A percentile compares a stretch with the other conserved stretches of the same genome.
Evolutionary conservation across 257 asterid species (phyloP).

Genomic region (Coffea canephora): DNA sequence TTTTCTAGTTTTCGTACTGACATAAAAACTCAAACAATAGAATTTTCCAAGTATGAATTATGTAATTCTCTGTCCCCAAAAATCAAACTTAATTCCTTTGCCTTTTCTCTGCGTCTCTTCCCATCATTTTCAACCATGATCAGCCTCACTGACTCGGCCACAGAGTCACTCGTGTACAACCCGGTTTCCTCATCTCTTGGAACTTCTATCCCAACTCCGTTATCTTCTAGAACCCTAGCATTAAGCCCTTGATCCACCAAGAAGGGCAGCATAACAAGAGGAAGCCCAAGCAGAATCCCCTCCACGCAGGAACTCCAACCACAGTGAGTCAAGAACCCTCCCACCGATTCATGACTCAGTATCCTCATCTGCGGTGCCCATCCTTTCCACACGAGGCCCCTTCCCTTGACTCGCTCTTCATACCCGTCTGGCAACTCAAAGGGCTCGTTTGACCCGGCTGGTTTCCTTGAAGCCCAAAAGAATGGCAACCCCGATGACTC

Average conservation of each 20-base stretch:
- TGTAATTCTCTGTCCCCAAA: slow-evolving; percentile 21
- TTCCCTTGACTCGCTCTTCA: slow-evolving; percentile 17
- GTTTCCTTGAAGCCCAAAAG: slow-evolving; percentile 15
- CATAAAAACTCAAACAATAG: too few species aligned
- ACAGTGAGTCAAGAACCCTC: slow-evolving; percentile 25
- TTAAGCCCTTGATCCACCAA: slow-evolving; percentile 12
- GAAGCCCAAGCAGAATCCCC: neutral
- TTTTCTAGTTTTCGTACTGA: too few species aligned
- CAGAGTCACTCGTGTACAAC: slow-evolving; percentile 10
- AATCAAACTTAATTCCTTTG: slow-evolving; percentile 5
- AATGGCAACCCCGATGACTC: slow-evolving; percentile 14
- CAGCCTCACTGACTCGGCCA: slow-evolving; percentile 19
- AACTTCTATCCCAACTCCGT: slow-evolving; percentile 10
- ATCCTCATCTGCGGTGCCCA: slow-evolving; percentile 24
- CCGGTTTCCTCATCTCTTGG: slow-evolving; percentile 10
- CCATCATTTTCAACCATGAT: slow-evolving; percentile 15
- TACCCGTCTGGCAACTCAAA: slow-evolving; percentile 8
- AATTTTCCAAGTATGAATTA: neutral
- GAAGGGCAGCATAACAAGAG: slow-evolving; percentile 12
- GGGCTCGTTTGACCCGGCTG: neutral
- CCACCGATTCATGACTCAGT: slow-evolving; percentile 14
- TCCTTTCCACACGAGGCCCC: slow-evolving; percentile 12
- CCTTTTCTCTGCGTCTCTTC: slow-evolving; percentile 9
- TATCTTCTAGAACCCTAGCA: slow-evolving; percentile 15
- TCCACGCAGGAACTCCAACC: slow-evolving; percentile 22